A percentile compares a stretch with the other conserved stretches of the same genome.
These are phyloP conservation scores for Stylosanthes scabra DNA, from an alignment of 331 rosid genomes.

Conservation along the genomic window DNA sequence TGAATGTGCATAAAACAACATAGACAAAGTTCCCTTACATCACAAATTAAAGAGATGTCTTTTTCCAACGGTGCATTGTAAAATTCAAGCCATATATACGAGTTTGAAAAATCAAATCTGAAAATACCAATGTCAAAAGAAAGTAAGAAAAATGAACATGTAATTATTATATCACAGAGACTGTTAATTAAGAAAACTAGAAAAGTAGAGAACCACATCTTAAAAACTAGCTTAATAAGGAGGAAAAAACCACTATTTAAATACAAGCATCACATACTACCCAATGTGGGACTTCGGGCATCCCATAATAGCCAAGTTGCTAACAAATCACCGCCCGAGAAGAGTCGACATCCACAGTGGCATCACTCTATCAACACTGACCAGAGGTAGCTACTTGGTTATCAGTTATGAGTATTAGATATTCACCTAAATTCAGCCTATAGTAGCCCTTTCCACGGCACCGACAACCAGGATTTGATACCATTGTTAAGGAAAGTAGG, in stretches of 20 bases:
- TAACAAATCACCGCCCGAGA: not conserved
- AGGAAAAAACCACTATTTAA: not conserved
- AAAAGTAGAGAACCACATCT: too few relatives aligned
- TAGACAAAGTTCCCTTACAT: slow-evolving; percentile 71
- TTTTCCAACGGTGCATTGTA: slow-evolving; percentile 81
- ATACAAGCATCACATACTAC: not conserved
- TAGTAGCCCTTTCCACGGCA: too few relatives aligned
- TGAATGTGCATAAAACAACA: slow-evolving; percentile 16
- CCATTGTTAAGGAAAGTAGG: too few relatives aligned
- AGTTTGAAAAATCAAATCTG: slow-evolving; percentile 89
- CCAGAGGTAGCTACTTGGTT: too few relatives aligned
- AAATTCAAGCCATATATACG: slow-evolving; percentile 89
- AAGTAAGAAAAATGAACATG: slow-evolving; percentile 30
- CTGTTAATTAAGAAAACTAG: too few relatives aligned
- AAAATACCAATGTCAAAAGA: slow-evolving; percentile 31
- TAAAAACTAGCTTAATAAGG: too few relatives aligned
- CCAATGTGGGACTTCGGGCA: not conserved
- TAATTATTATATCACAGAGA: slow-evolving; percentile 19
- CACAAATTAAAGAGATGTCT: slow-evolving; percentile 75
- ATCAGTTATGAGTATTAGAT: too few relatives aligned
- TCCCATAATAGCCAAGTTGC: not conserved
- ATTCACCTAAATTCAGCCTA: too few relatives aligned
- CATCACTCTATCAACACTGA: not conserved
- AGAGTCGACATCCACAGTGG: not conserved
- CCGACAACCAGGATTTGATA: too few relatives aligned